phyloP scores from a whole-genome alignment of 345 rosid genomes.

The Lepidium aucheri region DNA sequence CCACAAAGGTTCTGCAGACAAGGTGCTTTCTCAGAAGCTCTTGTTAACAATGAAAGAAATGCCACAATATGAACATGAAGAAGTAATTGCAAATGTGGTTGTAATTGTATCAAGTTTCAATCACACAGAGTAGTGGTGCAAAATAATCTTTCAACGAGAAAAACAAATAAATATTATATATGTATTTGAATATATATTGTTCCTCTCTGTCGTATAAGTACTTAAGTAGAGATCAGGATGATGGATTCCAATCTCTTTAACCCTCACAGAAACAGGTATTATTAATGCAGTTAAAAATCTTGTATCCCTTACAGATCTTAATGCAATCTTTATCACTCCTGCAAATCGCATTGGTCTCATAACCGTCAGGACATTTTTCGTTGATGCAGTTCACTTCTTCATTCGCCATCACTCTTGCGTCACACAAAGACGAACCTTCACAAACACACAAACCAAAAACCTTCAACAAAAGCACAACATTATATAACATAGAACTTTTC shows the following conservation, averaged over 20 bases:
- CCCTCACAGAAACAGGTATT: slow-evolving; percentile 25
- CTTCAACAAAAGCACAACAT: background rate
- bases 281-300: slow-evolving; percentile 19
- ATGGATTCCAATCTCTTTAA: background rate
- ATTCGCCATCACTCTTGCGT: slow-evolving; percentile 16
- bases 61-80: background rate
- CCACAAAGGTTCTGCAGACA: too few relatives aligned
- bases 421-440: slow-evolving; percentile 10
- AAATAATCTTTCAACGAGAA: background rate
- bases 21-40: too few relatives aligned
- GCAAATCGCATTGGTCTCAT: slow-evolving; percentile 13
- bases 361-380: background rate
- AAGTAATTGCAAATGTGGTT: background rate
- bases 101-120: background rate
- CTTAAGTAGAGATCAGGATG: background rate
- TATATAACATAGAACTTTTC: background rate
- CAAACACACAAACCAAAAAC: background rate
- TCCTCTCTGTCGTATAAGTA: background rate
- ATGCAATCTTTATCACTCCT: slow-evolving; percentile 2
- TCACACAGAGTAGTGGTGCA: background rate
- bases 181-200: background rate
- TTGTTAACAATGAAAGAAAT: background rate
- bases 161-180: background rate
- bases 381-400: slow-evolving; percentile 12
- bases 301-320: slow-evolving; percentile 9